Conservation (phyloP, 2,329 filamentous ascomycete genomes). For the Fusarium kyushuense region DNA sequence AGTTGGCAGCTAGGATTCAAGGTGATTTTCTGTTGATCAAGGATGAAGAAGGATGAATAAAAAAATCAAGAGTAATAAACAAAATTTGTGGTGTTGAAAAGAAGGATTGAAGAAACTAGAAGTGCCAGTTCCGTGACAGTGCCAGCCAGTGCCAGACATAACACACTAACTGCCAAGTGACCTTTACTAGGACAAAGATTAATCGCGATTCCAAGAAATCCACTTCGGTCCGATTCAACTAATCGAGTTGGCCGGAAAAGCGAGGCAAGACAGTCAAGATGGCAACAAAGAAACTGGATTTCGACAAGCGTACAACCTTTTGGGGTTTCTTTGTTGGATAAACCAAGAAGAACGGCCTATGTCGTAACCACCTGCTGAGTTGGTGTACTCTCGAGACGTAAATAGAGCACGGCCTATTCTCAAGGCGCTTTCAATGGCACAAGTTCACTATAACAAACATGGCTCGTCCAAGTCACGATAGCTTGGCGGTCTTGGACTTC, state of each 20-base stretch:
- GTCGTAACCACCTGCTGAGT: too few species aligned
- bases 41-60: not conserved
- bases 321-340: constrained; percentile 2
- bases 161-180: not conserved
- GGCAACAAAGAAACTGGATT: not conserved
- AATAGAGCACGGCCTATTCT: not conserved
- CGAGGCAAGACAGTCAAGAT: not conserved
- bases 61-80: not conserved
- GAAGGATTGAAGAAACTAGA: not conserved
- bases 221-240: not conserved
- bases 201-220: not conserved
- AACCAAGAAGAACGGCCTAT: too few species aligned
- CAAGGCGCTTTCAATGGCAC: not conserved
- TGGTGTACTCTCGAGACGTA: not conserved
- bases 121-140: not conserved
- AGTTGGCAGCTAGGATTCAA: too few species aligned
- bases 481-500: constrained; percentile 2
- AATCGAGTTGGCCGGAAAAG: not conserved
- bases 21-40: not conserved
- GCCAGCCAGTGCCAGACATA: too few species aligned
- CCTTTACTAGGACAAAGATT: not conserved
- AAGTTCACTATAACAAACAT: not conserved
- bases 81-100: not conserved
- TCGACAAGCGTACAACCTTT: not conserved
- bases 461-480: not conserved